Percentiles rank a stretch among this genome's conserved stretches.
These are phyloP conservation scores for Saccharomyces hybrid DNA, from an alignment of 1,139 yeast genomes.

Conservation along the genomic window DNA sequence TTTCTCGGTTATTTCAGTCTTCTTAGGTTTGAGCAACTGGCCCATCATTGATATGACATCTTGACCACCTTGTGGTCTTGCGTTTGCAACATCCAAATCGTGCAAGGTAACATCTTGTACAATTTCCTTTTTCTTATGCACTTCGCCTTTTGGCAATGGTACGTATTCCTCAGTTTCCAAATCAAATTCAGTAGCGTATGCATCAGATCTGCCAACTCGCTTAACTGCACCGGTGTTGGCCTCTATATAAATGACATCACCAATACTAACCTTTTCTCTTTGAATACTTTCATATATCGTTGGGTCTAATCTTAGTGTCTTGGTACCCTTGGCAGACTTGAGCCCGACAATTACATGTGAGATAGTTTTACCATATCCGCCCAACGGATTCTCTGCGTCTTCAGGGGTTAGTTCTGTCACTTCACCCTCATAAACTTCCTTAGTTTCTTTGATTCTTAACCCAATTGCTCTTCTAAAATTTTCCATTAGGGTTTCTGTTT, in stretches of 20 bases:
- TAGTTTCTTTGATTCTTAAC: conserved; percentile 88
- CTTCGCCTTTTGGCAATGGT: conserved; percentile 97
- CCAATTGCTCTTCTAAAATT: conserved; percentile 96
- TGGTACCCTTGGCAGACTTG: conserved; percentile 93
- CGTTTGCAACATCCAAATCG: conserved; percentile 92
- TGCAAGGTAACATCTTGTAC: conserved; percentile 96
- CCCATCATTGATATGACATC: conserved; percentile 99
- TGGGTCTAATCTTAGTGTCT: conserved; percentile 86
- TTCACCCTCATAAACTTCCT: conserved; percentile 98
- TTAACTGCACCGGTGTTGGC: conserved; percentile 97
- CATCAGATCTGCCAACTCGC: conserved; percentile 96
- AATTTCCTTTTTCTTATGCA: conserved; percentile 95
- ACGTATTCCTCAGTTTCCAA: conserved; percentile 98
- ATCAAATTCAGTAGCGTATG: conserved; percentile 96
- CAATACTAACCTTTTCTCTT: conserved; percentile 88
- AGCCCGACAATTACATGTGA: conserved; percentile 90
- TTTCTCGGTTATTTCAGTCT: conserved; percentile 97
- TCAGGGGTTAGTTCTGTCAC: conserved; percentile 94
- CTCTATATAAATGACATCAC: conserved; percentile 95
- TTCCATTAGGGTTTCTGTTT: conserved; percentile 95
- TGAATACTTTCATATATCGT: conserved; percentile 93
- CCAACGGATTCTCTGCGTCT: conserved; percentile 93
- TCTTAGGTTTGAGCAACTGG: conserved; percentile 87
- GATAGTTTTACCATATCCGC: conserved; percentile 96
- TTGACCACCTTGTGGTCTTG: conserved; percentile 98